Conservation (phyloP, 1,284 basidiomycete genomes). For the Erythrobasidium hasegawianum region DNA sequence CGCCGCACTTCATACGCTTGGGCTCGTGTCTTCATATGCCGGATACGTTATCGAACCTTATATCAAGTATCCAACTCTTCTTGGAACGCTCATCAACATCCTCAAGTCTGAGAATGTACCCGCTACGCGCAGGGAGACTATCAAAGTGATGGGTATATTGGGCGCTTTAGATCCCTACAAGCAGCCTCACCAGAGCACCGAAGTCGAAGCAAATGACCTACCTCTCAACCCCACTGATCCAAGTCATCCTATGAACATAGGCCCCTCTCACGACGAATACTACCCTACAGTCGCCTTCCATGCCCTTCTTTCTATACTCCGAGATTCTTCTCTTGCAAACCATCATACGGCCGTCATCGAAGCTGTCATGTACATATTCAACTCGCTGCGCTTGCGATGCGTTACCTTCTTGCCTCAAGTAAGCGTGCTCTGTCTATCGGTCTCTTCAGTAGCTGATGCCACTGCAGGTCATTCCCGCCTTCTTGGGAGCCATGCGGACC, state of each 20-base stretch:
- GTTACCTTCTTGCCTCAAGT: conserved; percentile 93
- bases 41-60: conserved; percentile 91
- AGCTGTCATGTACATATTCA: conserved; percentile 99
- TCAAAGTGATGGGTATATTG: conserved; percentile 91
- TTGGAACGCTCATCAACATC: conserved; percentile 82
- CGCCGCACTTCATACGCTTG: conserved; percentile 88
- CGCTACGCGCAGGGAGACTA: conserved; percentile 74
- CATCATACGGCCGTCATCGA: conserved; percentile 90
- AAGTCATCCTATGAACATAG: conserved; percentile 56
- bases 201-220: conserved; percentile 18
- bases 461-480: conserved; percentile 89
- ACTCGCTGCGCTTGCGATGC: conserved; percentile 94
- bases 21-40: conserved; percentile 92
- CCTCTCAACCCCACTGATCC: conserved; percentile 55
- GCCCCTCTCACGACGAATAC: conserved; percentile 71
- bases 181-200: conserved; percentile 53
- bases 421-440: conserved; percentile 41
- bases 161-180: conserved; percentile 97
- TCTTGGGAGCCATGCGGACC: conserved; percentile 79
- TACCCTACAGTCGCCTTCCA: conserved; percentile 96
- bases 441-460: not conserved
- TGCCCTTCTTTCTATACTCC: conserved; percentile 79
- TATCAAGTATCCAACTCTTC: conserved; percentile 81
- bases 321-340: conserved; percentile 76
- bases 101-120: conserved; percentile 71